Evolutionary conservation across 805 yeast genomes (phyloP).

Genomic region (Metschnikowia henanensis): DNA sequence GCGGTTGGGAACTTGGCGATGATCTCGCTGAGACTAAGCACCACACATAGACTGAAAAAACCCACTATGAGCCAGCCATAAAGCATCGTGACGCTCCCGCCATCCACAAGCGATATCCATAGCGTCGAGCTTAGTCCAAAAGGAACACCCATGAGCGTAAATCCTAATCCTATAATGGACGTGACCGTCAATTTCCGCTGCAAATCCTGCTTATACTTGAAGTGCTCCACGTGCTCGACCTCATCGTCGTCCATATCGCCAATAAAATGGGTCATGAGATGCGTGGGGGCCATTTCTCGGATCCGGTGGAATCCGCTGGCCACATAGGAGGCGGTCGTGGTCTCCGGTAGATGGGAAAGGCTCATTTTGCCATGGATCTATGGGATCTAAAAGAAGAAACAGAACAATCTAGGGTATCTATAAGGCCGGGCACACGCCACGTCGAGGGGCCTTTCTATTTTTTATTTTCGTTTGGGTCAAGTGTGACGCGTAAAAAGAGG

Average conservation of each 20-base stretch:
- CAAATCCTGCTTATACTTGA: constrained; percentile 71
- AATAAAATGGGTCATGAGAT: constrained; percentile 15
- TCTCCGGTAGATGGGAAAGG: constrained; percentile 8
- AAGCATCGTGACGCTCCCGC: constrained; percentile 73
- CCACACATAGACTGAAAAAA: constrained; percentile 60
- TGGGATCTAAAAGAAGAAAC: neutral
- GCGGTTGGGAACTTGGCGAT: constrained; percentile 76
- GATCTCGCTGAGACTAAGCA: constrained; percentile 74
- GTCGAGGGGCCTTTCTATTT: no score
- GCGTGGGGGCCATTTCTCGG: constrained; percentile 21
- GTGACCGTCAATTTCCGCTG: constrained; percentile 66
- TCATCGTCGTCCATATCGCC: constrained; percentile 41
- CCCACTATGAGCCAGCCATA: constrained; percentile 75
- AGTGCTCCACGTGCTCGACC: constrained; percentile 63
- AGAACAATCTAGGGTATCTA: no score
- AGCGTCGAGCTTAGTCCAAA: constrained; percentile 74
- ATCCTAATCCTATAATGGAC: constrained; percentile 76
- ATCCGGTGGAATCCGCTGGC: constrained; percentile 13
- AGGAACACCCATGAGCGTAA: constrained; percentile 81
- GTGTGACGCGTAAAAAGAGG: no score
- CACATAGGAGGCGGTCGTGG: constrained; percentile 11
- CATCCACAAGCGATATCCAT: constrained; percentile 70
- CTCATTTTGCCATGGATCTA: neutral
- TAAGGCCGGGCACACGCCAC: no score
- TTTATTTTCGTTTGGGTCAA: no score